Evolutionary conservation across 129 eudicot genomes (phyloP), one percentile per base, ranked within the genome.

Genomic region (Ambrosia trifida): DNA sequence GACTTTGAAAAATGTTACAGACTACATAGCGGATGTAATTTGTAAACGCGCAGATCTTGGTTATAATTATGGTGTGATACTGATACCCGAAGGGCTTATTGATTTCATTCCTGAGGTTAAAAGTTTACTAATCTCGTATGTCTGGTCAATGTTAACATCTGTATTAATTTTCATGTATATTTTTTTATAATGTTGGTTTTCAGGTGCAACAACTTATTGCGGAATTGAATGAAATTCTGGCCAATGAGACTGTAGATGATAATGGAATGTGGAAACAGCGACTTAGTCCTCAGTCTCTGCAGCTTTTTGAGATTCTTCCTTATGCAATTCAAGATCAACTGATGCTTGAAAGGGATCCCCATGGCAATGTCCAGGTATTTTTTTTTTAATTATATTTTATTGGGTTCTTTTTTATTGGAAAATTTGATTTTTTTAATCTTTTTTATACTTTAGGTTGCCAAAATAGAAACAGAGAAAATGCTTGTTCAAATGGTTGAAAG

Each of bases 401-500:
- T 11, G 19, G 2, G 0, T 2, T 0, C 3, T 16, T 17, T 51
- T 51, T n/a, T 2, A 17, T 17, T 17, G 3, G 10, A 18, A 18
- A 18, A 32, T 69, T 75, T 67, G 13, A 69, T 52, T 11, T 52
- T 17, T 47, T 50, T 50, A 1, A 50, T 50, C 20, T 50, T 50
- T 6, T 12, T 50, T 51, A 5, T 51, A 14, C 32, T 69, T 8
- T 66, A 94, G 98, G 98, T 94, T 84, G 98, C 98, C 62, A 94
- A 94, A 85, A 94, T 94, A 28, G 98, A 94, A 80, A 94, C 98
- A 16, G 98, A 94, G 85, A 94, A 89, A 74, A 94, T 94, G 98
- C 98, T 94, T 72, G 89, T 94, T 67, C 93, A 94, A 78, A 94
- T 94, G 98, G 98, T 94, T 76, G 98, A 94, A 82, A 81, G 87